Base-by-base conservation (phyloP, 495 filamentous ascomycete genomes). In the Rhypophila decipiens region DNA sequence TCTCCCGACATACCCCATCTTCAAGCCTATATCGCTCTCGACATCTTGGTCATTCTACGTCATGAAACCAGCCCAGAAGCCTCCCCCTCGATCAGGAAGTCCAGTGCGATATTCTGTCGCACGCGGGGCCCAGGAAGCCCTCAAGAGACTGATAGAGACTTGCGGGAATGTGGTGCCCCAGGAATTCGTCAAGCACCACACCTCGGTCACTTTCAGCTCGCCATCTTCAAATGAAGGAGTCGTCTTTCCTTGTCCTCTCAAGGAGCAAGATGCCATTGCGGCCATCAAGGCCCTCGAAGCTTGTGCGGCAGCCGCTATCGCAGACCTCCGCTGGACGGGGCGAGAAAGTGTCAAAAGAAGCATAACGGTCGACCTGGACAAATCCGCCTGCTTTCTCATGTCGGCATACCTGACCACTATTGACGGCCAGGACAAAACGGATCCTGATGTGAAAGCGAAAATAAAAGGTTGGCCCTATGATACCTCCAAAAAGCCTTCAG, bases 321-420 rank as follows among this genome's bases (percentile, higher is more conserved):
- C 77, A 12, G 69, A 84, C 57, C 58, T 86, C 39, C 71, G 73
- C 11, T 75, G 71, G 48, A 74, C 72, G 22, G 51, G 42, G 7
- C n/a, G n/a, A n/a, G n/a, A n/a, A n/a, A n/a, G n/a, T n/a, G 44
- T 4, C 33, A 46, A 19, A 49, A 56, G 9, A 50, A 66, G 41
- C 59, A 56, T 42, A 57, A 68, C 46, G 60, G 72, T 88, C 20
- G 79, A 78, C 46, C 60, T 85, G 37, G 84, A 87, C 54, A 73
- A 72, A 52, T 75, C 83, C 4, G 76, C 80, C 8, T 76, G 76
- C 18, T 87, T 88, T 55, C 68, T 84, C 21, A 85, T 85, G 63
- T 81, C 84, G 50, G 79, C 84, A 3, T 88, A 88, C 54, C 68
- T 90, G 56, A 78, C 83, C 17, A 84, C 79, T 48, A 70, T 88